These are phyloP conservation scores for Arthrinium phaeospermum DNA, from an alignment of 2,329 filamentous ascomycete genomes.

Conservation along the genomic window DNA sequence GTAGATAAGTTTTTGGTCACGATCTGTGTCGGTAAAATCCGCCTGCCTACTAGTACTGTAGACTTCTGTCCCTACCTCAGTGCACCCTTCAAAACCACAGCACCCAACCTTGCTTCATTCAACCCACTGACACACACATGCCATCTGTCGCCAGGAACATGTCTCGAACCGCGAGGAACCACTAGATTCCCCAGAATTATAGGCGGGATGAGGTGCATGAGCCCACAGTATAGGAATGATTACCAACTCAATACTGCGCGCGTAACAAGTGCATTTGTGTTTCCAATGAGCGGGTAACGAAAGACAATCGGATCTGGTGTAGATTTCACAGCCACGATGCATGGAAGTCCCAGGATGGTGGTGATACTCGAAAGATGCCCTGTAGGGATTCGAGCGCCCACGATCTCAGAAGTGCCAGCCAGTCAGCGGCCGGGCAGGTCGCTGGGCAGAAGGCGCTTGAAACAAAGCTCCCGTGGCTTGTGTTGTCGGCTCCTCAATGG, in stretches of 20 bases:
- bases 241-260: not conserved
- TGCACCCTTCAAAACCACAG: not conserved
- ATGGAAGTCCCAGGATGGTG: not conserved
- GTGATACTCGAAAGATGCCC: not conserved
- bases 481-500: not conserved
- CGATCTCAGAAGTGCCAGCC: not conserved
- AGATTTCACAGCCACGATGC: not conserved
- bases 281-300: not conserved
- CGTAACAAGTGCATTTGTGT: not conserved
- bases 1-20: not conserved
- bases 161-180: not conserved
- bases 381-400: not conserved
- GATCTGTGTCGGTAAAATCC: not conserved
- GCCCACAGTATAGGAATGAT: not conserved
- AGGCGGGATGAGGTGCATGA: not conserved
- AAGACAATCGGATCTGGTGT: not conserved
- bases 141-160: not conserved
- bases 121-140: not conserved
- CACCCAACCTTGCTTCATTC: not conserved
- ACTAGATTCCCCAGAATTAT: not conserved
- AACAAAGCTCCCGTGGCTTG: slow-evolving; percentile 12
- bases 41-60: no score
- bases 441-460: not conserved
- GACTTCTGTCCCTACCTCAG: not conserved
- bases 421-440: not conserved